A percentile compares a stretch with the other conserved stretches of the same genome.
These are phyloP conservation scores for Globisporangium camurandrum DNA, from an alignment of 352 stramenopile genomes.

Conservation along the genomic window DNA sequence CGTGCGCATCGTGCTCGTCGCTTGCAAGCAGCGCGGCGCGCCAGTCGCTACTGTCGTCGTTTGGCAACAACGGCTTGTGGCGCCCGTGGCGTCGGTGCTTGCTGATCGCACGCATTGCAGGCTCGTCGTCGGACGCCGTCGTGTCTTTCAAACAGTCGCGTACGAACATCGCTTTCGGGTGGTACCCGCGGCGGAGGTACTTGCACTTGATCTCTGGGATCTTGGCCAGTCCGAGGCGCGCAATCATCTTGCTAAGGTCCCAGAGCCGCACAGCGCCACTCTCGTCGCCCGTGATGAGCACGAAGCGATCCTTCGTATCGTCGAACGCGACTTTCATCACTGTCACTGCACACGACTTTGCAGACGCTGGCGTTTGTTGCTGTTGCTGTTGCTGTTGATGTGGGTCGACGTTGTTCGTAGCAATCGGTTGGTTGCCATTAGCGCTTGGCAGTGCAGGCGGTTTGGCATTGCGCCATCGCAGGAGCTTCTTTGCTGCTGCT, in stretches of 20 bases:
- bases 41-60: constrained; percentile 13
- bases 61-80: background rate
- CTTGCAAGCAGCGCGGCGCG: constrained; percentile 23
- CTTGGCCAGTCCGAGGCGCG: constrained; percentile 36
- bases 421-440: background rate
- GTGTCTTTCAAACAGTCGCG: constrained; percentile 46
- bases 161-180: constrained; percentile 51
- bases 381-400: background rate
- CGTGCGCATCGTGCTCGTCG: constrained; percentile 23
- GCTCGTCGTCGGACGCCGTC: constrained; percentile 1
- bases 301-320: constrained; percentile 26
- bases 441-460: background rate
- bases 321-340: constrained; percentile 52
- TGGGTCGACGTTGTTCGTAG: background rate
- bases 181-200: constrained; percentile 47
- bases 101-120: constrained; percentile 8
- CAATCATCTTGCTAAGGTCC: constrained; percentile 41
- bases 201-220: constrained; percentile 62
- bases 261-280: constrained; percentile 36
- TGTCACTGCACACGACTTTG: constrained; percentile 25
- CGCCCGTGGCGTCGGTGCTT: too few relatives aligned
- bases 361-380: background rate
- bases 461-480: constrained; percentile 11
- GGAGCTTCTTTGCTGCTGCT: constrained; percentile 27
- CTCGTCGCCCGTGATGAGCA: constrained; percentile 61